These are phyloP conservation scores for Sclerotinia sclerotiorum DNA, from an alignment of 2,329 filamentous ascomycete species.

Conservation along the genomic window DNA sequence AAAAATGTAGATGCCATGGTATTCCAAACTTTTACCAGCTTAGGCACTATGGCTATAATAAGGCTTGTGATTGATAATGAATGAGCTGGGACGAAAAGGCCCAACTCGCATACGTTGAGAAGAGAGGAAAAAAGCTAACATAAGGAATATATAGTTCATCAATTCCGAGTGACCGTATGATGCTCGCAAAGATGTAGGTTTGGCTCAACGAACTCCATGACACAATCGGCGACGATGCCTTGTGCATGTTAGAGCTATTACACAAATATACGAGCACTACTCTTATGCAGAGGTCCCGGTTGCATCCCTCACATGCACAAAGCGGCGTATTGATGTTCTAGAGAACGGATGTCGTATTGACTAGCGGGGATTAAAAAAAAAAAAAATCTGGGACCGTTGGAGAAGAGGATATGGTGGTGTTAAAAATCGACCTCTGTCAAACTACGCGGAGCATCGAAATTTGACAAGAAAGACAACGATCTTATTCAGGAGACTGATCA, in stretches of 20 bases:
- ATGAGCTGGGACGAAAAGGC: neutral
- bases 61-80: conserved; percentile 35
- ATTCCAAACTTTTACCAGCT: conserved; percentile 42
- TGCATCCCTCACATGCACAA: conserved; percentile 17
- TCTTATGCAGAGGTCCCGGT: conserved; percentile 27
- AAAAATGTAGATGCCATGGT: conserved; percentile 50
- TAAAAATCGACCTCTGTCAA: neutral
- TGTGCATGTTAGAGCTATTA: conserved; percentile 22
- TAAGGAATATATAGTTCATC: neutral
- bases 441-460: neutral
- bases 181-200: conserved; percentile 2
- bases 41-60: conserved; percentile 40
- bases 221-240: conserved; percentile 24
- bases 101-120: neutral
- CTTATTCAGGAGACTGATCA: no score
- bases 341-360: neutral
- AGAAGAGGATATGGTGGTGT: neutral
- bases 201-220: conserved; percentile 26
- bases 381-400: no score
- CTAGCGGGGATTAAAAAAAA: no score
- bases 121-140: neutral
- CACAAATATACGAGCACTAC: conserved; percentile 28
- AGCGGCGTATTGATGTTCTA: neutral
- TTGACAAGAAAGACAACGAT: neutral
- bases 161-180: neutral